phyloP scores from a whole-genome alignment of 257 asterid genomes.

The Ocimum tenuiflorum region DNA sequence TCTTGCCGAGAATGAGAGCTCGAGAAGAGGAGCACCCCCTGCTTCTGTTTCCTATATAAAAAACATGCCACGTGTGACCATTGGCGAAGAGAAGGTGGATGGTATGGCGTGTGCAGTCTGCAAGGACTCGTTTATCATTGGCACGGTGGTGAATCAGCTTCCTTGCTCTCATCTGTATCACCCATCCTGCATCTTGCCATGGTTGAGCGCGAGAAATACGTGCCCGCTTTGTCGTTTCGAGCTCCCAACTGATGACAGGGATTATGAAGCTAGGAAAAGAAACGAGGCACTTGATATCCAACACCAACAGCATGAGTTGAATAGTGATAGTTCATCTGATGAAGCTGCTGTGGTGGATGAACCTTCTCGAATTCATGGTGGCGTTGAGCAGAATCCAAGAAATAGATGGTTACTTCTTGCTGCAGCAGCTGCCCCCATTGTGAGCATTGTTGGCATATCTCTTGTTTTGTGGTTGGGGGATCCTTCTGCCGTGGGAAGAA shows the following conservation, averaged over 20 bases:
- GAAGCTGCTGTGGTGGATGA: conserved; percentile 28
- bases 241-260: conserved; percentile 85
- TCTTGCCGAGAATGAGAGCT: conserved; percentile 52
- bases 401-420: conserved; percentile 58
- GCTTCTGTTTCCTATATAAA: conserved; percentile 56
- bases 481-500: conserved; percentile 29
- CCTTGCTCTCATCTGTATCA: conserved; percentile 85
- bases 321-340: conserved; percentile 31
- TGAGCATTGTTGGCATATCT: conserved; percentile 54
- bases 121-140: conserved; percentile 64
- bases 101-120: conserved; percentile 70
- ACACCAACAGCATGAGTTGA: conserved; percentile 34
- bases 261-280: conserved; percentile 54
- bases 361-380: conserved; percentile 16
- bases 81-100: conserved; percentile 44
- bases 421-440: conserved; percentile 76
- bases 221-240: conserved; percentile 93
- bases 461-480: conserved; percentile 60
- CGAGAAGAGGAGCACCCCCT: conserved; percentile 71
- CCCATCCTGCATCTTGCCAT: conserved; percentile 72
- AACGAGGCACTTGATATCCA: conserved; percentile 13
- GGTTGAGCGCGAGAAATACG: conserved; percentile 74
- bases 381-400: conserved; percentile 18
- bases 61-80: conserved; percentile 40
- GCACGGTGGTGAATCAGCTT: conserved; percentile 57